Conservation (phyloP, 306 rosid genomes). For the Dryas alaskensis region DNA sequence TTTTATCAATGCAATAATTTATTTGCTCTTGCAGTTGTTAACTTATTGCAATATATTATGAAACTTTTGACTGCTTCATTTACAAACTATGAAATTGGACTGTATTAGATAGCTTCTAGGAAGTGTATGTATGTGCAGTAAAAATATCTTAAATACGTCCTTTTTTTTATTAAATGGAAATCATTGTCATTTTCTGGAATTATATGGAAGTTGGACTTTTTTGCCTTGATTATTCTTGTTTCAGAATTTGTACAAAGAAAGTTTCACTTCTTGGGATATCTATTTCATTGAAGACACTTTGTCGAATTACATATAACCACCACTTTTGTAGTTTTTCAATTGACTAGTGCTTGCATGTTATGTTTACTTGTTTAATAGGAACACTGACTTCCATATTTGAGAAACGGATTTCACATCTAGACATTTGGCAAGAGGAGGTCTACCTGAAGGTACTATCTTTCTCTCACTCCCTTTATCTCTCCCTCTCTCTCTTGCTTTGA, state of each 20-base stretch:
- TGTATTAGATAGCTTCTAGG: neutral
- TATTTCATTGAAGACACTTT: neutral
- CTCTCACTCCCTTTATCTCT: neutral
- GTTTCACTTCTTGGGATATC: neutral
- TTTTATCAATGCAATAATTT: neutral
- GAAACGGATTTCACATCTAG: slow-evolving; percentile 54
- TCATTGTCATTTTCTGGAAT: neutral
- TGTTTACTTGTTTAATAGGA: slow-evolving; percentile 35
- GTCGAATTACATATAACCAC: neutral
- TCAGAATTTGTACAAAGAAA: neutral
- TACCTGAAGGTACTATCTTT: slow-evolving; percentile 56
- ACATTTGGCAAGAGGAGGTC: slow-evolving; percentile 72
- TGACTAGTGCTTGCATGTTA: slow-evolving; percentile 10
- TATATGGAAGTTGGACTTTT: neutral
- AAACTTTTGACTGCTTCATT: neutral
- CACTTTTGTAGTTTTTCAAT: neutral
- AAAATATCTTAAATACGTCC: neutral
- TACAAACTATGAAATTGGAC: neutral
- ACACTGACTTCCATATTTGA: slow-evolving; percentile 65
- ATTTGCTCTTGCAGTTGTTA: neutral
- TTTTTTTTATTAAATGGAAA: neutral
- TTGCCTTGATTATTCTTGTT: neutral
- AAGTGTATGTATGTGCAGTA: neutral
- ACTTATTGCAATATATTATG: neutral
- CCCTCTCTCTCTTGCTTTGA: neutral